phyloP scores from a whole-genome alignment of 2,329 filamentous ascomycete genomes.

The Cordyceps pruinosa region DNA sequence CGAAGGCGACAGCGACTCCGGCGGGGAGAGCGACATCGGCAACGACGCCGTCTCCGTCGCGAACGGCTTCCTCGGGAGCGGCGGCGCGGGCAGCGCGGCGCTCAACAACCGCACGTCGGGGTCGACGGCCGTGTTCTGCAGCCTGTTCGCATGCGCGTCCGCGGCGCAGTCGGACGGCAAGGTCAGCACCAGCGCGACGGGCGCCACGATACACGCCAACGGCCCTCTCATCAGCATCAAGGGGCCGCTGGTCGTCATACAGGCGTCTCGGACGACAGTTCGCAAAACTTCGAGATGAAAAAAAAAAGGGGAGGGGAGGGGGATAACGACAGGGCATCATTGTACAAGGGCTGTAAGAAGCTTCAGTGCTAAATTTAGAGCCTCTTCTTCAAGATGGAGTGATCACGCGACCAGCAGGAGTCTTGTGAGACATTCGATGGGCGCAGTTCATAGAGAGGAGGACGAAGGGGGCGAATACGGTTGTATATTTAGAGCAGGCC shows the following conservation, averaged over 20 bases:
- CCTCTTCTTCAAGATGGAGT: too few relatives aligned
- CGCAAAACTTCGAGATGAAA: neutral
- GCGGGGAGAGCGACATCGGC: neutral
- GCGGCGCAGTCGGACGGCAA: neutral
- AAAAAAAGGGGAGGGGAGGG: neutral
- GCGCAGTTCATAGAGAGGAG: too few relatives aligned
- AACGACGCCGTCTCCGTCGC: constrained; percentile 4
- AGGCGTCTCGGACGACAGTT: neutral
- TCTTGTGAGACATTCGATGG: too few relatives aligned
- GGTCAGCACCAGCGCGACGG: constrained; percentile 4
- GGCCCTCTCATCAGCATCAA: neutral
- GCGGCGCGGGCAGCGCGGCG: neutral
- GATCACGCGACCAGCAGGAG: too few relatives aligned
- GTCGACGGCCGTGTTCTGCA: neutral
- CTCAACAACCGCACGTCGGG: constrained; percentile 1
- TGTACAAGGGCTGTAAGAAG: too few relatives aligned
- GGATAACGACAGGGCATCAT: too few relatives aligned
- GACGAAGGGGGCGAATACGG: too few relatives aligned
- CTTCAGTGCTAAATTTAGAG: too few relatives aligned
- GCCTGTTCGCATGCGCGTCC: neutral
- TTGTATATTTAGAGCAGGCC: too few relatives aligned
- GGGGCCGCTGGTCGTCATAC: neutral
- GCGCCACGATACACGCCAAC: neutral
- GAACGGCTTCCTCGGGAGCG: constrained; percentile 4
- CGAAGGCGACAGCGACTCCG: constrained; percentile 2